Percentiles rank a stretch among this genome's conserved stretches.
phyloP scores from a whole-genome alignment of 352 stramenopile species.

The Phytophthora sojae region DNA sequence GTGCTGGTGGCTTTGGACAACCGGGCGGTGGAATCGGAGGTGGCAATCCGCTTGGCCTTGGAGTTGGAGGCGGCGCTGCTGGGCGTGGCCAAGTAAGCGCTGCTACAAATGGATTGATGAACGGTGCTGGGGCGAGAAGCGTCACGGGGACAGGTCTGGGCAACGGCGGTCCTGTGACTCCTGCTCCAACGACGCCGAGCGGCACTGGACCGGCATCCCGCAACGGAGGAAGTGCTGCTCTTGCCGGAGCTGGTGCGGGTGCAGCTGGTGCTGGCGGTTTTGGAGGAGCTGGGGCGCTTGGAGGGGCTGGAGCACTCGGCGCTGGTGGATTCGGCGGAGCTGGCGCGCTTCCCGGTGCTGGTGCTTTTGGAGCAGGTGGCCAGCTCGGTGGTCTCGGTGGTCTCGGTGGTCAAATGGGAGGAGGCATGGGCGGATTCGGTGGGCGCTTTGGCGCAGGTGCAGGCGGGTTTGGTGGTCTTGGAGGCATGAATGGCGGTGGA shows the following conservation, averaged over 20 bases:
- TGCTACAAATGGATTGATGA: background rate
- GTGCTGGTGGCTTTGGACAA: background rate
- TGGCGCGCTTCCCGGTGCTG: background rate
- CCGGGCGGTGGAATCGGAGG: slow-evolving; percentile 1
- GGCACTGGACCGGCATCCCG: background rate
- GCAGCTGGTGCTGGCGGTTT: background rate
- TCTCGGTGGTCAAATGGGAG: background rate
- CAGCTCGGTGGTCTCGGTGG: no score
- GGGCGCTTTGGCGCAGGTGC: background rate
- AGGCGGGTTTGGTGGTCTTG: background rate
- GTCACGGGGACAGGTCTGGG: background rate
- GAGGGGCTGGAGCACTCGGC: background rate
- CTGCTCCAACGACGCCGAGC: background rate
- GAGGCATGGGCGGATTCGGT: slow-evolving; percentile 1
- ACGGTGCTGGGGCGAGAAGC: background rate
- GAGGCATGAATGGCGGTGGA: background rate
- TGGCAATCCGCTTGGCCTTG: slow-evolving; percentile 10
- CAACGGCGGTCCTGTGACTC: background rate
- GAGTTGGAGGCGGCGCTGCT: slow-evolving; percentile 1
- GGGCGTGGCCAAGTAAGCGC: background rate
- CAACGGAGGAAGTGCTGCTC: background rate
- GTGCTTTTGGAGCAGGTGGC: background rate
- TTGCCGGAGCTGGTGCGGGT: background rate
- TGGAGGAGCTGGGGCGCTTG: background rate
- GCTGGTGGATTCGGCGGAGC: background rate